Base-by-base conservation (phyloP, 2,329 filamentous ascomycete species). In the Aspergillus clavatus region DNA sequence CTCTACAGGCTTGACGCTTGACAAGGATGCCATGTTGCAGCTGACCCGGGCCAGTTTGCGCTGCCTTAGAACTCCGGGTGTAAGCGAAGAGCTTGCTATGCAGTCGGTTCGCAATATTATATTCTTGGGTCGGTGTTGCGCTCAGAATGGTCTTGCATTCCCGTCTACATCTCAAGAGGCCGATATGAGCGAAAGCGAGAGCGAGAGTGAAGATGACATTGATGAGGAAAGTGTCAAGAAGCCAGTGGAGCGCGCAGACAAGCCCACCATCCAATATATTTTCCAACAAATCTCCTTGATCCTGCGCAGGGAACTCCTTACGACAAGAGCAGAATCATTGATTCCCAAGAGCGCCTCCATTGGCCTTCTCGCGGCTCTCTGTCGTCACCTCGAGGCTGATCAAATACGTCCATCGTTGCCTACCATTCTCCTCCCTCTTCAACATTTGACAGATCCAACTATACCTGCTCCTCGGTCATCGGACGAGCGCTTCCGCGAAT, bases 101-200 rank as follows among this genome's bases (percentile, higher is more conserved):
- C 88, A 95, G 62, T 83, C 83, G 10, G 81, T 87, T 3, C 86
- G 89, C 53, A 89, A 95, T 52, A 73, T 95, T 27, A 77, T 91
- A 28, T 95, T 95, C 73, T 74, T 98, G 0, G 87, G 83, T 33
- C 81, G 76, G 48, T 83, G 72, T 59, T 79, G 80, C 47, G 77
- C 77, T 11, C 77, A 77, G 26, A 87, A 83, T 52, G 72, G 74
- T 10, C 58, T 58, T 57, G 72, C 73, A 14, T 70, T 68, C 8
- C 65, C 70, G 3, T 65, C 69, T 3, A 70, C 67, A 1, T 51
- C 63, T 12, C 62, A 72, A 12, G 70, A 67, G 2, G 70, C 72
- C 12, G 52, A 61, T 18, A 57, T 60, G 6, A 65, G 62, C 2
- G 72, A 63, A 11, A 56, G 56, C 28, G 66, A 63, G 14, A 65